A percentile compares a stretch with the other conserved stretches of the same genome.
Conservation (phyloP, 2,329 filamentous ascomycete species). For the Fusarium fujikuroi region DNA sequence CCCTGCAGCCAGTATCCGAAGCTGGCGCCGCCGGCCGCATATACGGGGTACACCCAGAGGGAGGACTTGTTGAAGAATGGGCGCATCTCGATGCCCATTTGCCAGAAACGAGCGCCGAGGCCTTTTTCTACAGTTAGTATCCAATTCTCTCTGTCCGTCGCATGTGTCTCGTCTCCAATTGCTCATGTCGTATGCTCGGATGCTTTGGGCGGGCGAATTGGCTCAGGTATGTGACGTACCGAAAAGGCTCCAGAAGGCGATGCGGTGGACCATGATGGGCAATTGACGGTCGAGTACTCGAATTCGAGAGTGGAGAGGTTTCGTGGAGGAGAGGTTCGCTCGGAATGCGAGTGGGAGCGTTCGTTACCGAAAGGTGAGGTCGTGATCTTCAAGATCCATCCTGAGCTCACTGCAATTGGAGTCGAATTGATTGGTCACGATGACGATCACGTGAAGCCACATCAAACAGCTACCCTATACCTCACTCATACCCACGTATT, state of each 20-base stretch:
- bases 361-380: slow-evolving; percentile 43
- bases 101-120: slow-evolving; percentile 91
- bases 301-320: slow-evolving; percentile 15
- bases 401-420: slow-evolving; percentile 45
- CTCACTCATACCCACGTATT: neutral
- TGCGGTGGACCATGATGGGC: slow-evolving; percentile 67
- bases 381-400: slow-evolving; percentile 43
- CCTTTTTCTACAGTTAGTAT: slow-evolving; percentile 63
- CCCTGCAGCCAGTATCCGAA: slow-evolving; percentile 98
- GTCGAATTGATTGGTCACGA: slow-evolving; percentile 40
- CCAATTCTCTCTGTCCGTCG: neutral
- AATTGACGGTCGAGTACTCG: slow-evolving; percentile 41
- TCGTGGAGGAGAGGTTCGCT: slow-evolving; percentile 30
- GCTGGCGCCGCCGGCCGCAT: slow-evolving; percentile 84
- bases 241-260: slow-evolving; percentile 90
- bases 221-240: slow-evolving; percentile 63
- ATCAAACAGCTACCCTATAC: slow-evolving; percentile 20
- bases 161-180: neutral
- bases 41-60: slow-evolving; percentile 92
- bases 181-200: neutral
- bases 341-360: slow-evolving; percentile 34
- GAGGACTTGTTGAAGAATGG: slow-evolving; percentile 87
- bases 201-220: slow-evolving; percentile 24
- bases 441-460: slow-evolving; percentile 32
- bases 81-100: slow-evolving; percentile 98